Conservation (phyloP, 164 flowering plant species). For the Saururus chinensis region DNA sequence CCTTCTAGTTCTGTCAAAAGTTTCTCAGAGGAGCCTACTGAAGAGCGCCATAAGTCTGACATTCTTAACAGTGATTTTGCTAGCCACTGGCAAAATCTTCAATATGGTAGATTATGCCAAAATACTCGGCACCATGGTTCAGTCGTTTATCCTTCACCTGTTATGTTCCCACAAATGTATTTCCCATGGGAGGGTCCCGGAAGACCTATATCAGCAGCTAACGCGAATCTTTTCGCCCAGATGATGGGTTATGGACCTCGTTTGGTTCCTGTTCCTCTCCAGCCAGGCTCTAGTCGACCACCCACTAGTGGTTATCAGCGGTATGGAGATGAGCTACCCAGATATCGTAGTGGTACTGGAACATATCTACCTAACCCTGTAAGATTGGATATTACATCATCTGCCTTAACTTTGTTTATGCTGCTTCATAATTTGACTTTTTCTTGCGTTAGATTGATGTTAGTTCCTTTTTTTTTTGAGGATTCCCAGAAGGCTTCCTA, state of each 20-base stretch:
- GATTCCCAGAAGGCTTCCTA: conserved; percentile 48
- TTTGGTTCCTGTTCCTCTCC: conserved; percentile 67
- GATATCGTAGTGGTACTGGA: conserved; percentile 95
- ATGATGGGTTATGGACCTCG: conserved; percentile 55
- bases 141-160: conserved; percentile 50
- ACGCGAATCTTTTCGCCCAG: conserved; percentile 50
- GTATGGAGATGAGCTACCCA: conserved; percentile 70
- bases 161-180: conserved; percentile 64
- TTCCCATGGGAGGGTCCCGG: conserved; percentile 90
- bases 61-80: conserved; percentile 83
- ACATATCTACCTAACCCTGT: conserved; percentile 96
- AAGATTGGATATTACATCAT: conserved; percentile 21
- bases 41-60: conserved; percentile 43
- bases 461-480: conserved; percentile 1
- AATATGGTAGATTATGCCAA: conserved; percentile 80
- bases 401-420: neutral
- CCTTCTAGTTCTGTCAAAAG: conserved; percentile 21
- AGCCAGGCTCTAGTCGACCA: conserved; percentile 54
- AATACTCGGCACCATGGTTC: conserved; percentile 38
- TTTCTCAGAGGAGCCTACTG: conserved; percentile 29
- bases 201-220: conserved; percentile 65
- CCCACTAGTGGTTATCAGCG: conserved; percentile 54
- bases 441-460: neutral
- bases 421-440: neutral
- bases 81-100: conserved; percentile 85